phyloP scores from a whole-genome alignment of 331 rosid species.

The Acacia pycnantha region DNA sequence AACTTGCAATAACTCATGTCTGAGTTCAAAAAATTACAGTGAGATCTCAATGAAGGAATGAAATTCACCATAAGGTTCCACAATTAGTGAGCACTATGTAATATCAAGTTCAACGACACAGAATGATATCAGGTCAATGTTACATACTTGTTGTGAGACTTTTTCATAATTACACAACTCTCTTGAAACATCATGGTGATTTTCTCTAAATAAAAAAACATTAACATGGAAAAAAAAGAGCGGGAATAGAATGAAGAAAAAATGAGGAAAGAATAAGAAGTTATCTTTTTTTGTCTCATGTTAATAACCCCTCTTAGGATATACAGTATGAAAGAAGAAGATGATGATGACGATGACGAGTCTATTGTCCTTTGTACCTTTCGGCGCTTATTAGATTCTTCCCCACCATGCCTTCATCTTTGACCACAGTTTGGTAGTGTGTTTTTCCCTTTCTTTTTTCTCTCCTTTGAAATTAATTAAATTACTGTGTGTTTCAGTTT shows the following conservation, averaged over 20 bases:
- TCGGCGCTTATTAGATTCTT: slow-evolving; percentile 82
- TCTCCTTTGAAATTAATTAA: not conserved
- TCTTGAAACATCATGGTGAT: too few species aligned
- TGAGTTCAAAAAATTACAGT: slow-evolving; percentile 15
- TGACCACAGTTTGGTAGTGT: slow-evolving; percentile 40
- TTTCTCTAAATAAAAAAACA: not conserved
- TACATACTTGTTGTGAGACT: too few species aligned
- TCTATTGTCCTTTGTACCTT: slow-evolving; percentile 72
- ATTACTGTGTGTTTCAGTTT: not conserved
- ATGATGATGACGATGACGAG: slow-evolving; percentile 29
- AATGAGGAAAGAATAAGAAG: not conserved
- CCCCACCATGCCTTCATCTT: slow-evolving; percentile 58
- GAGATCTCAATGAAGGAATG: accelerated
- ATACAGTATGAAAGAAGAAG: not conserved
- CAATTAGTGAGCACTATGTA: accelerated
- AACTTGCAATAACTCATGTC: slow-evolving; percentile 31
- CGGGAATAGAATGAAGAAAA: slow-evolving; percentile 17
- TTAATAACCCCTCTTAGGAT: slow-evolving; percentile 30
- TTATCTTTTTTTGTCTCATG: slow-evolving; percentile 57
- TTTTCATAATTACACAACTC: too few species aligned
- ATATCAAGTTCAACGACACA: too few species aligned
- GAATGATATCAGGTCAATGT: too few species aligned
- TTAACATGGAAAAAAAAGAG: not conserved
- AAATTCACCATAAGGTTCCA: too few species aligned
- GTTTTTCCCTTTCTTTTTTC: not conserved